Evolutionary conservation across 2,329 filamentous ascomycete species (phyloP).

Genomic region (Emmonsia crescens): DNA sequence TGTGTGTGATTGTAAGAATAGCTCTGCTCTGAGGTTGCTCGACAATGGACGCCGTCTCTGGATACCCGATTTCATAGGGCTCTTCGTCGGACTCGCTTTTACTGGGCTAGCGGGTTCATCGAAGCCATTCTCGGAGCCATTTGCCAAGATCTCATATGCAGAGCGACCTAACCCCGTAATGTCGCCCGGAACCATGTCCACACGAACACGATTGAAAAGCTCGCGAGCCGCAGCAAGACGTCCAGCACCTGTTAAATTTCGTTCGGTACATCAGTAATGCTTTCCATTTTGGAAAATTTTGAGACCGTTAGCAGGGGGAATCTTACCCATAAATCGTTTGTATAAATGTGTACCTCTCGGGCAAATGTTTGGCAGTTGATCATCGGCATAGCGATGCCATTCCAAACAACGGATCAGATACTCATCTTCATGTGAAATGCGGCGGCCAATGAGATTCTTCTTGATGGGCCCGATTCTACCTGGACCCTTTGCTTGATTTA

Average conservation of each 20-base stretch:
- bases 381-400: slow-evolving; percentile 70
- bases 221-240: slow-evolving; percentile 45
- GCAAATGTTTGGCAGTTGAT: slow-evolving; percentile 62
- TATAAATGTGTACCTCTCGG: slow-evolving; percentile 60
- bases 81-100: slow-evolving; percentile 20
- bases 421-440: slow-evolving; percentile 50
- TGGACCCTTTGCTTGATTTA: slow-evolving; percentile 38
- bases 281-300: slow-evolving; percentile 4
- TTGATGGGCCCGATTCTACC: slow-evolving; percentile 54
- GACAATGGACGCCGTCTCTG: slow-evolving; percentile 19
- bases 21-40: slow-evolving; percentile 15
- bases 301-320: neutral
- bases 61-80: slow-evolving; percentile 16
- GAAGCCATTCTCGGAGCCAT: slow-evolving; percentile 16
- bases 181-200: slow-evolving; percentile 37
- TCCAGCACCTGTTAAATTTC: slow-evolving; percentile 22
- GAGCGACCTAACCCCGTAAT: slow-evolving; percentile 27
- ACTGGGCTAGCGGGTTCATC: slow-evolving; percentile 23
- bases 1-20: slow-evolving; percentile 43
- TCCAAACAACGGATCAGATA: slow-evolving; percentile 70
- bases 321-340: slow-evolving; percentile 72
- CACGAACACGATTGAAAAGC: slow-evolving; percentile 41
- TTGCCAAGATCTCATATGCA: slow-evolving; percentile 10
- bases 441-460: slow-evolving; percentile 58
- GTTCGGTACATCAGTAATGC: slow-evolving; percentile 17